phyloP scores from a whole-genome alignment of 1,139 yeast species.

The Sugiyamaella novakii region DNA sequence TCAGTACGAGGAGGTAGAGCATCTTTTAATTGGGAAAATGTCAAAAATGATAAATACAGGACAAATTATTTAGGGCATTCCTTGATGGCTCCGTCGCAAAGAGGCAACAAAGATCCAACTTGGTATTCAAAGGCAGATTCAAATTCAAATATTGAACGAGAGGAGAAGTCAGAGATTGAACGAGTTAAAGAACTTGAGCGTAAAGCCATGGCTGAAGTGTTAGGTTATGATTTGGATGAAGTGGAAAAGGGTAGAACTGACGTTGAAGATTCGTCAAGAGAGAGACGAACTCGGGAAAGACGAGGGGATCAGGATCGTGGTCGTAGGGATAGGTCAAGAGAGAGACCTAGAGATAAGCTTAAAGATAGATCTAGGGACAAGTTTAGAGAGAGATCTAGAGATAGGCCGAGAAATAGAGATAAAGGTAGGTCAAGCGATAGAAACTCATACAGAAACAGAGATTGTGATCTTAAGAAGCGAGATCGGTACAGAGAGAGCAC shows the following conservation, averaged over 20 bases:
- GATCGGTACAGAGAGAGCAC: too few species aligned
- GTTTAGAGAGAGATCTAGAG: conserved; percentile 15
- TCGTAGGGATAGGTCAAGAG: conserved; percentile 12
- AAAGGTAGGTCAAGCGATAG: conserved; percentile 1
- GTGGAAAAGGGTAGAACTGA: background rate
- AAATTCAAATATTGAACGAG: conserved; percentile 13
- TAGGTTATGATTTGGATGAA: conserved; percentile 27
- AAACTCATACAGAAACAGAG: background rate
- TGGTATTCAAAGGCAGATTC: conserved; percentile 35
- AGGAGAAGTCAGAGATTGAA: conserved; percentile 12
- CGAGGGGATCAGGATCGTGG: conserved; percentile 6
- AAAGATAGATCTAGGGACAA: conserved; percentile 10
- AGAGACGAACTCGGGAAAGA: conserved; percentile 1
- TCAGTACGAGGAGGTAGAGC: conserved; percentile 39
- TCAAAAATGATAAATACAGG: conserved; percentile 35
- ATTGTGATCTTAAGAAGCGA: too few species aligned
- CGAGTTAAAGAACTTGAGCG: conserved; percentile 32
- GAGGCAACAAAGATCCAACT: conserved; percentile 31
- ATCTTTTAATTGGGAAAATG: conserved; percentile 36
- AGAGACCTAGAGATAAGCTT: conserved; percentile 16
- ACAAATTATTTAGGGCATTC: conserved; percentile 38
- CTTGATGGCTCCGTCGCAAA: conserved; percentile 38
- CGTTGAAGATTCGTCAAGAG: background rate
- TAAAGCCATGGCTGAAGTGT: conserved; percentile 33
- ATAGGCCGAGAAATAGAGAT: conserved; percentile 16